Evolutionary conservation across 2,329 filamentous ascomycete genomes (phyloP), one percentile per base, ranked within the genome.

Genomic region (Neonectria punicea): DNA sequence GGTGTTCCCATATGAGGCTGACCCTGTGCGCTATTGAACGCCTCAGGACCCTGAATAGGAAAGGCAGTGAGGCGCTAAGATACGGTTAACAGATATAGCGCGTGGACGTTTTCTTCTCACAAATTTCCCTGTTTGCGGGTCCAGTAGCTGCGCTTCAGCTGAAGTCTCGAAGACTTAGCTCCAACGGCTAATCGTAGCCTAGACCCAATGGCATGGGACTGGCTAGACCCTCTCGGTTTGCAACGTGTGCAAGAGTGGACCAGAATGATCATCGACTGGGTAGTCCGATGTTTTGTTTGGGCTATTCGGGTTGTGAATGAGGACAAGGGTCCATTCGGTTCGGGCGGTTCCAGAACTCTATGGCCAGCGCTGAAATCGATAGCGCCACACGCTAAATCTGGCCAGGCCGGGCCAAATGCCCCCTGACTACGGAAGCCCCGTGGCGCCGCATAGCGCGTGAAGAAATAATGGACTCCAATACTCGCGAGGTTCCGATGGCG

Each of bases 21-120:
- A 53, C 22, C 4, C 3, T 6, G 1, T 5, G 39, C n/a, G 10
- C 68, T 70, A 70, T 62, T 54, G 67, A 64, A 57, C 46, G 61
- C 56, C 46, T 54, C 7, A 25, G n/a, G 53, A 36, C 3, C 28
- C 53, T 25, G 20, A 47, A 58, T 16, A 2, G 51, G 14, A 22
- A 43, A 44, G 36, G 34, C 34, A 32, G 41, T 44, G 7, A 34
- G 13, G 3, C 18, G 22, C 43, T 49, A 56, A 39, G n/a, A 44
- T 3, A 39, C 28, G 30, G 32, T 39, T 47, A 11, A 34, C 10
- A 43, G 16, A 43, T 18, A 20, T n/a, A 51, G 49, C 47, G n/a
- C 22, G 22, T 32, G 28, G 4, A 39, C 11, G 36, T 51, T 46
- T 46, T 41, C 39, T 16, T 5, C 20, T 11, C 13, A 18, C 49